phyloP scores from a whole-genome alignment of 2,329 filamentous ascomycete genomes.

The Aspergillus pseudoglaucus region DNA sequence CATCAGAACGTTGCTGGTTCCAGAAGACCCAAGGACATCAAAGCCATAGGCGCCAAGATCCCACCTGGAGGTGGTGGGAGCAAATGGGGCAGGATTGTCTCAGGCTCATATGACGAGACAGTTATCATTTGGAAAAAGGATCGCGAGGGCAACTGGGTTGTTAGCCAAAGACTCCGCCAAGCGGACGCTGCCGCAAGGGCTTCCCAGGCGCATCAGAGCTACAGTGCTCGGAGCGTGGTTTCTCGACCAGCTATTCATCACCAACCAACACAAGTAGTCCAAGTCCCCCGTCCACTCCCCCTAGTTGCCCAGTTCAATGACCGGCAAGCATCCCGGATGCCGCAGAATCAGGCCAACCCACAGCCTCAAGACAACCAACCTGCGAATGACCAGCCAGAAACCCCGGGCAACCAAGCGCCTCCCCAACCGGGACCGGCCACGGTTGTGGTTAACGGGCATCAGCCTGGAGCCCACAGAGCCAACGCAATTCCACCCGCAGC shows the following conservation, averaged over 20 bases:
- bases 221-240: background rate
- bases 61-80: slow-evolving; percentile 87
- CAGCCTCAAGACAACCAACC: background rate
- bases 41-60: slow-evolving; percentile 72
- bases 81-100: slow-evolving; percentile 88
- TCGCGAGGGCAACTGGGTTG: slow-evolving; percentile 75
- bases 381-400: background rate
- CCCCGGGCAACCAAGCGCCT: background rate
- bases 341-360: background rate
- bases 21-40: slow-evolving; percentile 64
- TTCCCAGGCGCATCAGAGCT: slow-evolving; percentile 13
- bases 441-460: background rate
- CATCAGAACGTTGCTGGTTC: slow-evolving; percentile 62
- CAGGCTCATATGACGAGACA: slow-evolving; percentile 90
- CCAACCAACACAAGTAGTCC: background rate
- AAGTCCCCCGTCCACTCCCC: background rate
- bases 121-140: slow-evolving; percentile 93
- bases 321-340: background rate
- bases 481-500: slow-evolving; percentile 10
- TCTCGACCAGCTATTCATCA: slow-evolving; percentile 1
- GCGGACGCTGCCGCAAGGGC: slow-evolving; percentile 41
- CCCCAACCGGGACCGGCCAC: background rate
- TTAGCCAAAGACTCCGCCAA: slow-evolving; percentile 67
- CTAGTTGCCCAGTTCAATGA: background rate
- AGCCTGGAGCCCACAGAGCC: background rate